phyloP scores from a whole-genome alignment of 2,329 filamentous ascomycete genomes.

The Neofusicoccum laricinum region DNA sequence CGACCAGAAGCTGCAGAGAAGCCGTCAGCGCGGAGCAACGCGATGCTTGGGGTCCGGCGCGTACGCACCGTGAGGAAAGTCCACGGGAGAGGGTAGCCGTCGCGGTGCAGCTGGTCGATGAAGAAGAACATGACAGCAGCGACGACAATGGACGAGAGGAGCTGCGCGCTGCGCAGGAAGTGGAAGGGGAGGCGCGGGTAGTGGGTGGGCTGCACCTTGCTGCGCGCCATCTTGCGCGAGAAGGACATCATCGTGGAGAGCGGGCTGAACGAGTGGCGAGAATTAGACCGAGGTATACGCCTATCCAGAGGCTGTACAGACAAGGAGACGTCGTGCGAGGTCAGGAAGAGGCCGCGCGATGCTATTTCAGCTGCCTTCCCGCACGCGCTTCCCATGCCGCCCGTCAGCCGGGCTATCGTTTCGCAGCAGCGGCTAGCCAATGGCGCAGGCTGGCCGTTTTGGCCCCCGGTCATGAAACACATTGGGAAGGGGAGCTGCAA shows the following conservation, averaged over 20 bases:
- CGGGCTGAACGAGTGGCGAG: neutral
- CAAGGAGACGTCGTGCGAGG: neutral
- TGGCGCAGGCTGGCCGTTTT: neutral
- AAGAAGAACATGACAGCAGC: conserved; percentile 55
- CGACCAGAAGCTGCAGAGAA: conserved; percentile 46
- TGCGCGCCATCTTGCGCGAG: conserved; percentile 1
- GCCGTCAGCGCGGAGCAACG: neutral
- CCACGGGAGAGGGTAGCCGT: conserved; percentile 55
- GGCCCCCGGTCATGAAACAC: conserved; percentile 1
- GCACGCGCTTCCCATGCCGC: neutral
- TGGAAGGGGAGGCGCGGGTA: conserved; percentile 46
- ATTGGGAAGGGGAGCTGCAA: neutral
- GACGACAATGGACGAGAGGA: conserved; percentile 48
- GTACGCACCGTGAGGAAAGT: conserved; percentile 56
- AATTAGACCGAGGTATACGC: neutral
- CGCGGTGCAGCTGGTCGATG: conserved; percentile 51
- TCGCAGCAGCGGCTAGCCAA: neutral
- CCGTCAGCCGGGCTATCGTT: conserved; percentile 6
- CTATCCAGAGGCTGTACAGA: conserved; percentile 8
- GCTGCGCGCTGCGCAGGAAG: conserved; percentile 38
- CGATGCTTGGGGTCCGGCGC: neutral
- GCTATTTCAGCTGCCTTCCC: neutral
- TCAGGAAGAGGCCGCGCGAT: neutral
- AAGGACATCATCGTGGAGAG: neutral
- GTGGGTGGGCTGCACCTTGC: conserved; percentile 33